Evolutionary conservation across 1,139 yeast species (phyloP).

Genomic region (Nakaseomyces kungkrabaensis): DNA sequence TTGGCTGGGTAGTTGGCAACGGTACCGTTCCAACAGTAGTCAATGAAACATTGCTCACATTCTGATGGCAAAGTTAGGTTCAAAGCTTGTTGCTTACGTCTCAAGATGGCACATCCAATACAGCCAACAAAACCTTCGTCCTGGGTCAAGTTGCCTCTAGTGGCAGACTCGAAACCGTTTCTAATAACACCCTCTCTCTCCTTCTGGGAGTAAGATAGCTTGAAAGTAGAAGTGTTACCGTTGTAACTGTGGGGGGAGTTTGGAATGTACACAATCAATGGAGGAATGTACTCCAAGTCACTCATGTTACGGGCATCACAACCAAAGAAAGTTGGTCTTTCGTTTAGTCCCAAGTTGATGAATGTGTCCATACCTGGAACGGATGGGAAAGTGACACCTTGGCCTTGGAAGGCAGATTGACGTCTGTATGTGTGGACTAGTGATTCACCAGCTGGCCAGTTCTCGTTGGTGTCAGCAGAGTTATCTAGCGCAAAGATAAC

Average conservation of each 20-base stretch:
- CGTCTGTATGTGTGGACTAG: constrained; percentile 54
- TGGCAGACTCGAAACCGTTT: constrained; percentile 70
- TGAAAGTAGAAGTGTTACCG: constrained; percentile 63
- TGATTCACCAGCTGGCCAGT: constrained; percentile 72
- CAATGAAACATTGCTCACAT: constrained; percentile 58
- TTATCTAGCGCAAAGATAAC: constrained; percentile 76
- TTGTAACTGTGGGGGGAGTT: constrained; percentile 58
- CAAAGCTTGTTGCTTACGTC: constrained; percentile 67
- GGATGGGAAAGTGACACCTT: constrained; percentile 63
- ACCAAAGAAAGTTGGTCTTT: constrained; percentile 74
- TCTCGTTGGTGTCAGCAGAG: constrained; percentile 56
- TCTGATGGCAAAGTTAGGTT: constrained; percentile 54
- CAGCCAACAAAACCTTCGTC: constrained; percentile 69
- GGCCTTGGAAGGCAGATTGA: constrained; percentile 52
- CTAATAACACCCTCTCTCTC: constrained; percentile 52
- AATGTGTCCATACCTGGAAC: constrained; percentile 67
- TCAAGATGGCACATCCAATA: constrained; percentile 77
- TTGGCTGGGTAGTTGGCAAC: constrained; percentile 4
- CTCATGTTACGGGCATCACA: constrained; percentile 63
- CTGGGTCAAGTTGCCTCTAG: constrained; percentile 61
- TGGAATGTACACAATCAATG: constrained; percentile 68
- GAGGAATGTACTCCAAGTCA: constrained; percentile 44
- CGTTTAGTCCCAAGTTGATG: constrained; percentile 41
- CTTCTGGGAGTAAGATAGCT: constrained; percentile 47
- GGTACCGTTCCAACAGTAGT: constrained; percentile 74